Base-by-base conservation (phyloP, 2,329 filamentous ascomycete species). In the Chrysoporthe puriensis region DNA sequence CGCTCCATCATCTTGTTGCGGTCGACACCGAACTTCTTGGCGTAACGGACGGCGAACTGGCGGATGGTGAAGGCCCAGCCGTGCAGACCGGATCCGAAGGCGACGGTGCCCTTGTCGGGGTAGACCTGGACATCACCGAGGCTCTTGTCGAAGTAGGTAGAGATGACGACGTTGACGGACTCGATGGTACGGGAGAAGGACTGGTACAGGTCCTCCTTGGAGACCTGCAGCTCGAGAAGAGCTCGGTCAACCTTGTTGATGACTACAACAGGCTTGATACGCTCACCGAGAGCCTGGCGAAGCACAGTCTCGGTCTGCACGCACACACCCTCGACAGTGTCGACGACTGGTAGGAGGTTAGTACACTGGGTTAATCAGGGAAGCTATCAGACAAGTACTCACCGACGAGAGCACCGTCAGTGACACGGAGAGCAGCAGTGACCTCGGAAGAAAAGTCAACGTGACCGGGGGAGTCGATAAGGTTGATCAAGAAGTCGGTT, bases 241-340 rank as follows among this genome's bases (percentile, higher is more conserved):
- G 96, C 94, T 86, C 96, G 95, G 82, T 99, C 96, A 84, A 99
- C 96, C 92, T 99, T 99, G 94, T 99, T 99, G 90, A 99, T 97
- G 85, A 97, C 92, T 81, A 97, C 90, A 79, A 99, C 95, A 79
- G 96, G 96, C 92, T 98, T 98, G 85, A 99, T 99, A 86, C 96
- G 95, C 91, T 99, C 96, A 90, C 93, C 92, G 77, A 99, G 93
- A 83, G 96, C 95, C 88, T 99, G 96, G 81, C 96, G 94, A 76
- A 99, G 90, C 79, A 99, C 96, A 80, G 96, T 99, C 91, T 99
- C 96, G 80, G 96, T 99, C 89, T 99, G 96, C 82, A 99, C 96
- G 85, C 96, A 99, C 78, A 99, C 96, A 94, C 96, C 96, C 85
- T 97, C 96, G 76, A 99, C 92, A 84, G 94, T 97, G 88, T 99